Percentiles rank a stretch among this genome's conserved stretches.
These are phyloP conservation scores for Hygrocybe coccinea DNA, from an alignment of 768 basidiomycete genomes.

Conservation along the genomic window DNA sequence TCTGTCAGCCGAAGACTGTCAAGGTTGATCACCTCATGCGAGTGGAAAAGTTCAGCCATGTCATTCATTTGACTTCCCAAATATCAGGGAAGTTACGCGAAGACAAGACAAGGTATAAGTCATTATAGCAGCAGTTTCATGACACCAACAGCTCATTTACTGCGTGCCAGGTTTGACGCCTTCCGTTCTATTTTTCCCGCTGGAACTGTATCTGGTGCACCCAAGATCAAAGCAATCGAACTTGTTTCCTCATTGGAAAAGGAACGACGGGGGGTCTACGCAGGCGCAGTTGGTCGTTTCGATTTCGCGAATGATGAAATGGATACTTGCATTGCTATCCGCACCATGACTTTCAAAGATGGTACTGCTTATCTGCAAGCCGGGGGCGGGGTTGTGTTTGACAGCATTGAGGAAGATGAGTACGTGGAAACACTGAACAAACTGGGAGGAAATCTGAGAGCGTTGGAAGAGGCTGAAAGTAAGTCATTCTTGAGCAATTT, in stretches of 20 bases:
- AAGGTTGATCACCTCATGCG: slow-evolving; percentile 94
- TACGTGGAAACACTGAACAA: slow-evolving; percentile 96
- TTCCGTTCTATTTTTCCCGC: slow-evolving; percentile 99
- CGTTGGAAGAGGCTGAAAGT: slow-evolving; percentile 87
- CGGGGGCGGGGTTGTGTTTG: slow-evolving; percentile 95
- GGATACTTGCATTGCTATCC: slow-evolving; percentile 98
- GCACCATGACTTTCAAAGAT: slow-evolving; percentile 96
- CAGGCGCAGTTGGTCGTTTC: slow-evolving; percentile 96
- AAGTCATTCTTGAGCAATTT: slow-evolving; percentile 29
- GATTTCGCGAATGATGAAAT: slow-evolving; percentile 93
- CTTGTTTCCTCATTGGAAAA: slow-evolving; percentile 81
- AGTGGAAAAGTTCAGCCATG: slow-evolving; percentile 94
- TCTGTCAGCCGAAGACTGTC: slow-evolving; percentile 91
- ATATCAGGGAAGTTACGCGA: slow-evolving; percentile 82
- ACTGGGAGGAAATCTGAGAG: slow-evolving; percentile 77
- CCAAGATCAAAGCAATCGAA: slow-evolving; percentile 98
- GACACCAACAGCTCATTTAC: slow-evolving; percentile 5
- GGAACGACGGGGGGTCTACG: slow-evolving; percentile 90
- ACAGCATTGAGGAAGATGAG: slow-evolving; percentile 97
- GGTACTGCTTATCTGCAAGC: slow-evolving; percentile 90
- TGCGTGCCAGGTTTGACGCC: slow-evolving; percentile 75
- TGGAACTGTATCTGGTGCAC: slow-evolving; percentile 97
- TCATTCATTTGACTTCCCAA: slow-evolving; percentile 95
- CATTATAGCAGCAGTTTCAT: neutral
- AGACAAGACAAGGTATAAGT: slow-evolving; percentile 69